A percentile compares a stretch with the other conserved stretches of the same genome.
Conservation (phyloP, 305 asterid species). For the Stenogyne calaminthoides region DNA sequence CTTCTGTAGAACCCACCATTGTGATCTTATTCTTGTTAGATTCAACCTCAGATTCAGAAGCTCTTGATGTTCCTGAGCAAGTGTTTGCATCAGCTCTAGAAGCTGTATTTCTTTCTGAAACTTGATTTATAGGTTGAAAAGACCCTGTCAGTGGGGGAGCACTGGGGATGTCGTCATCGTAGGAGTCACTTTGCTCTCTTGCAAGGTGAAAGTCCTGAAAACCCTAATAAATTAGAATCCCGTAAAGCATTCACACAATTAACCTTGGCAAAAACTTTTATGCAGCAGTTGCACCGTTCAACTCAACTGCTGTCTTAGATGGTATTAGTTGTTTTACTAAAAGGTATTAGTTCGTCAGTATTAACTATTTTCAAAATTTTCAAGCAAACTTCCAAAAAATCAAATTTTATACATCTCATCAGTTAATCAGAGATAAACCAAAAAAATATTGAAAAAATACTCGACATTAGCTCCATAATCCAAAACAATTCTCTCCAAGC, state of each 20-base stretch:
- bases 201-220: slow-evolving; percentile 30
- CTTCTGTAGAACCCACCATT: slow-evolving; percentile 34
- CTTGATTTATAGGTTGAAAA: slow-evolving; percentile 36
- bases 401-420: no score
- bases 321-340: no score
- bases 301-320: no score
- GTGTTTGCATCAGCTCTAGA: slow-evolving; percentile 36
- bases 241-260: not conserved
- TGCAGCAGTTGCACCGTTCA: no score
- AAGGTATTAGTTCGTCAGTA: no score
- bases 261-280: no score
- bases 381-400: not conserved
- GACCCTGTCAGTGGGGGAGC: slow-evolving; percentile 75
- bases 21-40: slow-evolving; percentile 37
- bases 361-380: not conserved
- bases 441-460: not conserved
- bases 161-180: slow-evolving; percentile 65
- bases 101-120: slow-evolving; percentile 38
- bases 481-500: not conserved
- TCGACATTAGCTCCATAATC: not conserved
- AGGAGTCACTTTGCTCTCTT: slow-evolving; percentile 37
- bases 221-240: not conserved
- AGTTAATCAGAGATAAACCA: no score
- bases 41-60: slow-evolving; percentile 43
- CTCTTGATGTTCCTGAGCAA: slow-evolving; percentile 33